These are phyloP conservation scores for Paecilomyces fulvus DNA, from an alignment of 2,329 filamentous ascomycete genomes.

Conservation along the genomic window DNA sequence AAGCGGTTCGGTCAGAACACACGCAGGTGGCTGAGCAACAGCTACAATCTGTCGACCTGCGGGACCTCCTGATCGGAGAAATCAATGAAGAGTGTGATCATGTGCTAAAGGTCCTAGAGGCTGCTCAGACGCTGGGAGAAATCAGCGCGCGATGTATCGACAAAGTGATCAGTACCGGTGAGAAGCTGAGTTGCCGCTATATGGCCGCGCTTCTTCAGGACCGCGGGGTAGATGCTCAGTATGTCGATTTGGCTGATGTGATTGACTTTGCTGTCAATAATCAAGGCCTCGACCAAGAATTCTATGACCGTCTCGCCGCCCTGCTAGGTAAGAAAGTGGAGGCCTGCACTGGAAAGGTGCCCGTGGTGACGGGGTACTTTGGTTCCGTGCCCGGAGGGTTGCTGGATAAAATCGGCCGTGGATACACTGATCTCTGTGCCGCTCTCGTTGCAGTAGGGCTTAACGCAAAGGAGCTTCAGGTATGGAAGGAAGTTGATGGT, in stretches of 20 bases:
- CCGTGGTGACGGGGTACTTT: constrained; percentile 88
- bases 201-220: constrained; percentile 81
- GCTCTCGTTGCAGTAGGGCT: constrained; percentile 84
- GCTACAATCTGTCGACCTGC: constrained; percentile 50
- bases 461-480: constrained; percentile 80
- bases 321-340: constrained; percentile 56
- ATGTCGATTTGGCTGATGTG: constrained; percentile 78
- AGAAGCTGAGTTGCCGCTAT: constrained; percentile 89
- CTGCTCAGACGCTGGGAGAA: constrained; percentile 54
- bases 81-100: constrained; percentile 74
- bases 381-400: constrained; percentile 85
- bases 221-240: constrained; percentile 72
- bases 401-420: constrained; percentile 83
- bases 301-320: constrained; percentile 59
- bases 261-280: constrained; percentile 55
- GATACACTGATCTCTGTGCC: constrained; percentile 94
- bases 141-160: constrained; percentile 73
- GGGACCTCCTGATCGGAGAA: constrained; percentile 51
- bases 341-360: constrained; percentile 59
- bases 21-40: constrained; percentile 59
- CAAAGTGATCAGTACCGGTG: constrained; percentile 86
- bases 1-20: constrained; percentile 77
- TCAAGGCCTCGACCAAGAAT: constrained; percentile 53
- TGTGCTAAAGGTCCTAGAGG: constrained; percentile 65
- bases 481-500: constrained; percentile 98